Conservation (phyloP, 768 basidiomycete genomes). For the Paxillus rubicundulus region DNA sequence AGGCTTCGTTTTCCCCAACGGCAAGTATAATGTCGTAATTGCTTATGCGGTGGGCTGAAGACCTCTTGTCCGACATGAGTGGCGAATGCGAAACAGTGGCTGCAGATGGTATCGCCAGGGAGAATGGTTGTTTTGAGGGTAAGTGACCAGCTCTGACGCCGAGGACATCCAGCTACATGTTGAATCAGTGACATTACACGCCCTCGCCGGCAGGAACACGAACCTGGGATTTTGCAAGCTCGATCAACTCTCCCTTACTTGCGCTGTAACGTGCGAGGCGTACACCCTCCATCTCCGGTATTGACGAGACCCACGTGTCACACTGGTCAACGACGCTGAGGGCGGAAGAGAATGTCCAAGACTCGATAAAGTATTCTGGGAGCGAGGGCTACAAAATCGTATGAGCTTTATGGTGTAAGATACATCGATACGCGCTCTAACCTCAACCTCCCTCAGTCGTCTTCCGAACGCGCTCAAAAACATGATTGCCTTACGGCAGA, state of each 20-base stretch:
- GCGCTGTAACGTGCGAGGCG: conserved; percentile 58
- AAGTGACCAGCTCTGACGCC: conserved; percentile 74
- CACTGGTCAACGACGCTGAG: conserved; percentile 80
- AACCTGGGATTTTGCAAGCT: conserved; percentile 88
- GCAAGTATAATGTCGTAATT: conserved; percentile 60
- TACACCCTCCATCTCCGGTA: conserved; percentile 44
- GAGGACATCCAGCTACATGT: conserved; percentile 73
- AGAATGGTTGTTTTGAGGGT: conserved; percentile 72
- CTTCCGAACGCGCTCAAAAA: conserved; percentile 80
- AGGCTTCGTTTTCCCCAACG: conserved; percentile 52
- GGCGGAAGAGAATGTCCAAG: conserved; percentile 91
- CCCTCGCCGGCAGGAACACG: conserved; percentile 7
- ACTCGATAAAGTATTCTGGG: conserved; percentile 77
- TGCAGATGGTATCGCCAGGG: conserved; percentile 38
- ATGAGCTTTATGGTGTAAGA: conserved; percentile 16
- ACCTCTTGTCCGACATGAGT: conserved; percentile 18
- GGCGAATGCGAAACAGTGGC: conserved; percentile 10
- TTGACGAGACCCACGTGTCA: conserved; percentile 61
- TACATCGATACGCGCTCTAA: conserved; percentile 30
- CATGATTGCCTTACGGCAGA: conserved; percentile 63
- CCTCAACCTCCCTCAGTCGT: conserved; percentile 73
- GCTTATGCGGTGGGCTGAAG: conserved; percentile 43
- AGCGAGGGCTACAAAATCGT: conserved; percentile 42
- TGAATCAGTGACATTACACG: conserved; percentile 1
- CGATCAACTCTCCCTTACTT: conserved; percentile 83